Percentiles rank a stretch among this genome's conserved stretches.
Evolutionary conservation across 176 grass and related monocot genomes (phyloP).

Genomic region (Phoenix roebelenii): DNA sequence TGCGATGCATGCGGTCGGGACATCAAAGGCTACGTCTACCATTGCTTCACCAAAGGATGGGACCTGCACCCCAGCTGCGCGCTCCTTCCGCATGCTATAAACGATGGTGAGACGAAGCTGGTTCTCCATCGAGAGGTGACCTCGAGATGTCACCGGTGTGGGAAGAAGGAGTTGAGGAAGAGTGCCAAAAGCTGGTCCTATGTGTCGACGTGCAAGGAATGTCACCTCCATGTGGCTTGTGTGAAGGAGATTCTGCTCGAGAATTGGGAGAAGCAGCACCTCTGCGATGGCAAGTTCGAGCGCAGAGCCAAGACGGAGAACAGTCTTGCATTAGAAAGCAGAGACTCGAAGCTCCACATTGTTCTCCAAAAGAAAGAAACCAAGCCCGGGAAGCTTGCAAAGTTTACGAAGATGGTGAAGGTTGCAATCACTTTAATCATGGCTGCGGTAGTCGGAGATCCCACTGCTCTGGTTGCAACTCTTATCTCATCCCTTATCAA

Average conservation of each 20-base stretch:
- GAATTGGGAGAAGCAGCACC: neutral
- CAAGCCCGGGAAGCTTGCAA: neutral
- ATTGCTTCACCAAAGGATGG: neutral
- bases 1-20: conserved; percentile 1
- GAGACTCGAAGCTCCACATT: neutral
- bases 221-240: neutral
- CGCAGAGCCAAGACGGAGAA: neutral
- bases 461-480: neutral
- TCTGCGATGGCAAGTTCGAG: neutral
- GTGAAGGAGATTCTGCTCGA: neutral
- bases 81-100: neutral
- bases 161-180: neutral
- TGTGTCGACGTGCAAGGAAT: neutral
- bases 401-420: neutral
- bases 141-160: neutral
- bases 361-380: neutral
- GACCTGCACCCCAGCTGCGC: conserved; percentile 3
- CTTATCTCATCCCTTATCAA: neutral
- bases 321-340: neutral
- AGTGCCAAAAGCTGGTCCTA: neutral
- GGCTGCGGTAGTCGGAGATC: neutral
- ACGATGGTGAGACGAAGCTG: neutral
- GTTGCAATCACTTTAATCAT: neutral
- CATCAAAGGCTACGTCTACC: conserved; percentile 4
- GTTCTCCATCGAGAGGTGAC: neutral